These are phyloP conservation scores for Hibiscus syriacus DNA, from an alignment of 345 rosid genomes.

Conservation along the genomic window DNA sequence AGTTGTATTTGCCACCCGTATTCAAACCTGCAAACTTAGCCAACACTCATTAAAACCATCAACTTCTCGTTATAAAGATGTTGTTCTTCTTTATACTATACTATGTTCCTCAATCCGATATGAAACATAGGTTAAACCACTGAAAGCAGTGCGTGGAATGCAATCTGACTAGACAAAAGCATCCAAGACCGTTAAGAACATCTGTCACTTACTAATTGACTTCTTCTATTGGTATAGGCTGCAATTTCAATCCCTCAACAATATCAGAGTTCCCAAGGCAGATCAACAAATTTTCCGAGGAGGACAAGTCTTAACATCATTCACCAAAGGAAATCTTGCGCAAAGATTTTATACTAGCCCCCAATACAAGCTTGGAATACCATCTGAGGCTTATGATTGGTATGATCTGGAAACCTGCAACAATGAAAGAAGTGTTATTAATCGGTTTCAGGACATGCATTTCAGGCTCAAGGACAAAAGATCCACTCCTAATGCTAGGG, in stretches of 20 bases:
- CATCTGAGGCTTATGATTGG: background rate
- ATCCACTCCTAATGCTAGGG: background rate
- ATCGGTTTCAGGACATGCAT: background rate
- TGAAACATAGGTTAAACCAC: background rate
- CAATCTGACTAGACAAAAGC: background rate
- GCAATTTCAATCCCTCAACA: background rate
- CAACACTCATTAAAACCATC: background rate
- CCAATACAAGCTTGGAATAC: constrained; percentile 3
- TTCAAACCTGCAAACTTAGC: background rate
- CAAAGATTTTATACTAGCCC: constrained; percentile 1
- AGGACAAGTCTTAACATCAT: background rate
- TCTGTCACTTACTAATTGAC: background rate
- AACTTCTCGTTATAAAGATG: background rate
- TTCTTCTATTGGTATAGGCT: background rate
- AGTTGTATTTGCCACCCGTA: background rate
- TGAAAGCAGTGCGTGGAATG: background rate
- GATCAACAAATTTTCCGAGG: background rate
- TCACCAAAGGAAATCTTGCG: background rate
- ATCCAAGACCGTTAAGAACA: background rate
- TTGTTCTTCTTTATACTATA: background rate
- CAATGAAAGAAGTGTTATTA: background rate
- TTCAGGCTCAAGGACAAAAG: background rate
- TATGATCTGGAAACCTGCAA: constrained; percentile 3
- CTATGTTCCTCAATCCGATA: background rate
- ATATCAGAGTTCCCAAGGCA: background rate